Conservation (phyloP, 129 eudicot species). For the Helichrysum umbraculigerum region DNA sequence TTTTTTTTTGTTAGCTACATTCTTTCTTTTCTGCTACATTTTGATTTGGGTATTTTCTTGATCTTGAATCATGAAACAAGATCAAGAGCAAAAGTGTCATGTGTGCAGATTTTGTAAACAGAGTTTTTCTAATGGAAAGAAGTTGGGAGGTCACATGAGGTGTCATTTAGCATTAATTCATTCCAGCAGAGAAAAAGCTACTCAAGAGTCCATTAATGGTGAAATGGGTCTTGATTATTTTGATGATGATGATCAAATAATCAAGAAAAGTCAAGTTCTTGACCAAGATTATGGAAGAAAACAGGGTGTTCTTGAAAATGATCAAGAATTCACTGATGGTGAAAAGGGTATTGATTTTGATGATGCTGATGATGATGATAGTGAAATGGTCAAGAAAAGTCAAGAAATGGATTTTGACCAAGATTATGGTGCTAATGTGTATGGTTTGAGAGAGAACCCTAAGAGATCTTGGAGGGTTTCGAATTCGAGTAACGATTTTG, state of each 20-base stretch:
- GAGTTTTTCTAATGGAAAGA: slow-evolving; percentile 56
- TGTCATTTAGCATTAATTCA: slow-evolving; percentile 57
- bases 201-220: slow-evolving; percentile 21
- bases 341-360: slow-evolving; percentile 17
- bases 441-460: slow-evolving; percentile 63
- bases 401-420: slow-evolving; percentile 34
- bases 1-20: background rate
- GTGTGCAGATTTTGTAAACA: slow-evolving; percentile 61
- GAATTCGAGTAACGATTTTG: slow-evolving; percentile 12
- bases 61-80: slow-evolving; percentile 40
- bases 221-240: slow-evolving; percentile 23
- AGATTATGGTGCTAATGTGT: slow-evolving; percentile 26
- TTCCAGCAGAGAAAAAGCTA: slow-evolving; percentile 42
- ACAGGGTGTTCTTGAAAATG: slow-evolving; percentile 24
- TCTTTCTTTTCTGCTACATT: slow-evolving; percentile 8
- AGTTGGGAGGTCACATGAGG: slow-evolving; percentile 91
- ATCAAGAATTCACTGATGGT: slow-evolving; percentile 16
- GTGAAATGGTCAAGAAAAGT: slow-evolving; percentile 30
- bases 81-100: slow-evolving; percentile 39
- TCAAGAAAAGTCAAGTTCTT: slow-evolving; percentile 12
- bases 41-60: slow-evolving; percentile 28
- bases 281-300: slow-evolving; percentile 31
- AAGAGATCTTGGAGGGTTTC: slow-evolving; percentile 74
- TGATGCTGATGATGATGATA: slow-evolving; percentile 10
- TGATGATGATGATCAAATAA: background rate